Percentiles rank a stretch among this genome's conserved stretches.
phyloP scores from a whole-genome alignment of 768 basidiomycete genomes.

The Boletus reticulatus region DNA sequence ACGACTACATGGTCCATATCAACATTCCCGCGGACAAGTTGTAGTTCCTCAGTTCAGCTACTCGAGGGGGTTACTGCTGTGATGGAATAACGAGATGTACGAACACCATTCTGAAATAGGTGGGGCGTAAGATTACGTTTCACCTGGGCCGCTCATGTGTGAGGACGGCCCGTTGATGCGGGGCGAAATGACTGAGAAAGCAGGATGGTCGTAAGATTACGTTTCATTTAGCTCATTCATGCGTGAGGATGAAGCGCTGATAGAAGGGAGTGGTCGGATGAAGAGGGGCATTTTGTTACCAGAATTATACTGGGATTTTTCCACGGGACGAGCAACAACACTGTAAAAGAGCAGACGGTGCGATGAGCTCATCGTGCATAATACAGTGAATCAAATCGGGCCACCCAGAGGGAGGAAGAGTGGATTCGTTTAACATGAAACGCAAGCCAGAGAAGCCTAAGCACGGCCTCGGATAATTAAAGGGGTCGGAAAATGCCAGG shows the following conservation, averaged over 20 bases:
- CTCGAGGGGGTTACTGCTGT: slow-evolving; percentile 12
- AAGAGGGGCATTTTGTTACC: slow-evolving; percentile 64
- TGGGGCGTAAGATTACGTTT: slow-evolving; percentile 1
- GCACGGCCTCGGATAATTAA: slow-evolving; percentile 21
- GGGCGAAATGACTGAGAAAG: background rate
- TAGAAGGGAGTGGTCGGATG: slow-evolving; percentile 34
- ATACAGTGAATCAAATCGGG: slow-evolving; percentile 4
- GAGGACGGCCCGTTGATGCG: slow-evolving; percentile 3
- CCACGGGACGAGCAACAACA: slow-evolving; percentile 56
- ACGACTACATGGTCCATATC: slow-evolving; percentile 12
- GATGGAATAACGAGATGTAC: slow-evolving; percentile 19
- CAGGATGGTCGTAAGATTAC: background rate
- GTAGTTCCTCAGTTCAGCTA: background rate
- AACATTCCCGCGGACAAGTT: slow-evolving; percentile 22
- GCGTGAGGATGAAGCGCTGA: background rate
- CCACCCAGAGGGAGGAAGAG: slow-evolving; percentile 1
- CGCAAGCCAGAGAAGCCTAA: slow-evolving; percentile 13
- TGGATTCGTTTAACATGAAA: slow-evolving; percentile 18
- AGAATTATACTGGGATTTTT: slow-evolving; percentile 49
- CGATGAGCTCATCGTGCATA: slow-evolving; percentile 13
- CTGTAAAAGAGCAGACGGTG: slow-evolving; percentile 26
- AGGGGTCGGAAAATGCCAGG: slow-evolving; percentile 18
- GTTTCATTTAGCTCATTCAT: background rate
- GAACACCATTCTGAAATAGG: slow-evolving; percentile 15
- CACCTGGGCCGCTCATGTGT: slow-evolving; percentile 4